phyloP scores from a whole-genome alignment of 805 yeast species.

The Lachancea thermotolerans region DNA sequence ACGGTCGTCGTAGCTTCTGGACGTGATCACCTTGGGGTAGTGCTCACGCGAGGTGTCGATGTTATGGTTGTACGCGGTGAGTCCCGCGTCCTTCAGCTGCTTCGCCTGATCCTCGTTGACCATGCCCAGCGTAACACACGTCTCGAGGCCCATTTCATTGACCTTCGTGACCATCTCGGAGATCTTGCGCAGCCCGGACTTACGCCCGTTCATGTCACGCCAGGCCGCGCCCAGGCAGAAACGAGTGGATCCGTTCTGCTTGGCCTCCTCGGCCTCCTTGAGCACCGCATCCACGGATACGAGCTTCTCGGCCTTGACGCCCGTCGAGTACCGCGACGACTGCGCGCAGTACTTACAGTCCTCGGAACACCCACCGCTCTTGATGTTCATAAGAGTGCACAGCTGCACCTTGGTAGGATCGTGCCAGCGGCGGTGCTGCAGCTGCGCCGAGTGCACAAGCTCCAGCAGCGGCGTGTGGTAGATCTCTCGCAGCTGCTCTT shows the following conservation, averaged over 20 bases:
- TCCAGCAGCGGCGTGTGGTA: conserved; percentile 63
- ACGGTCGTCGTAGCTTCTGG: conserved; percentile 67
- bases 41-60: conserved; percentile 75
- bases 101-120: conserved; percentile 56
- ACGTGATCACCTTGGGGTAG: conserved; percentile 64
- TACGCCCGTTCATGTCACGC: conserved; percentile 79
- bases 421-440: conserved; percentile 60
- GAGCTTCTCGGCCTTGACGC: conserved; percentile 62
- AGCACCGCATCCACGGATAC: conserved; percentile 56
- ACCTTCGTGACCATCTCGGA: conserved; percentile 58
- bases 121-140: conserved; percentile 81
- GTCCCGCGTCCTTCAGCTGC: conserved; percentile 56
- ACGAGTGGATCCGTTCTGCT: conserved; percentile 64
- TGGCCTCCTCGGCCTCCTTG: conserved; percentile 57
- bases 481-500: conserved; percentile 50
- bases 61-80: conserved; percentile 78
- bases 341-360: conserved; percentile 81
- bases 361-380: conserved; percentile 77
- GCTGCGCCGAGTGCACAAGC: conserved; percentile 51
- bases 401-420: conserved; percentile 66
- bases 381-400: conserved; percentile 68
- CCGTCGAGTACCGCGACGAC: conserved; percentile 61
- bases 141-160: conserved; percentile 62
- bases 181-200: conserved; percentile 55
- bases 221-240: conserved; percentile 86